Evolutionary conservation across 192 early-diverging fungal genomes (phyloP), one percentile per base, ranked within the genome.

Genomic region (Coemansia asiatica): DNA sequence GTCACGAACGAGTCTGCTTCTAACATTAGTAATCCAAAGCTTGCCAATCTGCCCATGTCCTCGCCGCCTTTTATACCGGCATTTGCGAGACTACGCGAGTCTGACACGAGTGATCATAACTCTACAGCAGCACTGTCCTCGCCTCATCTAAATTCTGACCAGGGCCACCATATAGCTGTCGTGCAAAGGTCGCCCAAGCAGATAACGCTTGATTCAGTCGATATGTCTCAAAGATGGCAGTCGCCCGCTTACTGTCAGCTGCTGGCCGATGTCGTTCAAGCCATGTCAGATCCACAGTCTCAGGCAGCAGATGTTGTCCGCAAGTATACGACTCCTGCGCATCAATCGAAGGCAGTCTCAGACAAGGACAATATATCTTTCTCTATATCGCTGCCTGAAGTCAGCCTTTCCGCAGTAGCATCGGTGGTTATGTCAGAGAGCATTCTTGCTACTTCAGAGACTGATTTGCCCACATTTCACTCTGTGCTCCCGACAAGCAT

Each of bases 181-280:
- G 19, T 55, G 57, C 25, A 19, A 27, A 29, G 62, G 21, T 71
- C 29, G 56, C 49, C 25, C 19, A 63, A 5, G 59, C 16, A 13
- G 18, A 22, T 60, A 29, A 60, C 53, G 25, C 48, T 72, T 35
- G 55, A 66, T 15, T 49, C 54, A 7, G 33, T 72, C 1, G 54
- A 71, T 21, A 9, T 40, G 27, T 63, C 56, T 8, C 50, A 61
- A 1, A 63, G 79, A 35, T 81, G 79, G 79, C 29, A 62, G 7
- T 60, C 65, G 35, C 74, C 73, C 0, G 74, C 65, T 9, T 81
- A 81, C 60, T 76, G 79, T 59, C 73, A 75, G 67, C 50, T 81
- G 35, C 36, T 81, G 59, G 56, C 79, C 2, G 79, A 81, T 55
- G 67, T 81, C n/a, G 73, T 81, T 35, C 74, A 81, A 28, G 79